A percentile compares a stretch with the other conserved stretches of the same genome.
Conservation (phyloP, 768 basidiomycete genomes). For the Psilocybe subaeruginosa region DNA sequence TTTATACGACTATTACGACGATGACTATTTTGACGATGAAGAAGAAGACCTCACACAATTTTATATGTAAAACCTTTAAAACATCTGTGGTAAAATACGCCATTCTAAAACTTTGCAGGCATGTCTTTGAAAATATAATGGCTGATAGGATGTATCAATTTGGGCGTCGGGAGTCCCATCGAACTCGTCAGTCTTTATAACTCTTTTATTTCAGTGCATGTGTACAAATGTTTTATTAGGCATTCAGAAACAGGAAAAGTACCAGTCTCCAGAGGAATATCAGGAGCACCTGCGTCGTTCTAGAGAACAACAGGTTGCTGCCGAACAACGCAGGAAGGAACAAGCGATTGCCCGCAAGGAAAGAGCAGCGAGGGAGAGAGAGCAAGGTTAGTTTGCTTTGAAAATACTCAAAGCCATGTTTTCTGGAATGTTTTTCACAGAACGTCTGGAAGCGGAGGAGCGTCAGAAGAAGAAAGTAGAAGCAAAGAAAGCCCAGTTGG, state of each 20-base stretch:
- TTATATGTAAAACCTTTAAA: conserved; percentile 42
- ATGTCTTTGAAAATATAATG: conserved; percentile 28
- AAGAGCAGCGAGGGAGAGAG: conserved; percentile 49
- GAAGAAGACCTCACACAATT: conserved; percentile 28
- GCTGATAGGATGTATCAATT: conserved; percentile 7
- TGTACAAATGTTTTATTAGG: conserved; percentile 1
- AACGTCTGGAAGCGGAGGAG: conserved; percentile 57
- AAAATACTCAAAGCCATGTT: neutral
- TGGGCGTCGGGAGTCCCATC: neutral
- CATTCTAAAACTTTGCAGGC: conserved; percentile 31
- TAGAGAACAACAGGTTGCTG: conserved; percentile 58
- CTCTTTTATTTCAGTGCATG: neutral
- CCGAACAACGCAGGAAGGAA: conserved; percentile 52
- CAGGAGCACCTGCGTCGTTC: conserved; percentile 49
- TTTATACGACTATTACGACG: conserved; percentile 32
- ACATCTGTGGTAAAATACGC: neutral
- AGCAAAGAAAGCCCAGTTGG: conserved; percentile 58
- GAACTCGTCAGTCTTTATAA: conserved; percentile 11
- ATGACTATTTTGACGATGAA: conserved; percentile 41
- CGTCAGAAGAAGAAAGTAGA: conserved; percentile 58
- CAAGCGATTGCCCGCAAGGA: conserved; percentile 55
- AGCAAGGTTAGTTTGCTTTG: conserved; percentile 43
- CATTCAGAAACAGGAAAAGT: conserved; percentile 24
- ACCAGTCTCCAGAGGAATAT: conserved; percentile 57
- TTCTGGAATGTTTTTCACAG: conserved; percentile 31